These are phyloP conservation scores for Penicillium hordei DNA, from an alignment of 2,329 filamentous ascomycete species.

Conservation along the genomic window DNA sequence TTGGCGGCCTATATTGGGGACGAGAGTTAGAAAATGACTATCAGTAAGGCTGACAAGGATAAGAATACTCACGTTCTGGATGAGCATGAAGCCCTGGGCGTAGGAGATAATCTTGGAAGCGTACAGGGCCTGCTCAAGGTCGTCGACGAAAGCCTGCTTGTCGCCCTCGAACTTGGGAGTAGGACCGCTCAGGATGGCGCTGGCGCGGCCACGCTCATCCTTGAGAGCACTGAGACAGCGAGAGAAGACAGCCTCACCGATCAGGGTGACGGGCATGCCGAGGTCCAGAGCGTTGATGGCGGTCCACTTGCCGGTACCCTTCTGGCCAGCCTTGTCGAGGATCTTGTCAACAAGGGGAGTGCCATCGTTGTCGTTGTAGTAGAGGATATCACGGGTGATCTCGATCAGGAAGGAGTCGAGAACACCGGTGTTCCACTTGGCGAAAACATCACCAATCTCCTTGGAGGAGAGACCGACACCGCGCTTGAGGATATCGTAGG, in stretches of 20 bases:
- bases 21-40: constrained; percentile 1
- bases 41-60: neutral
- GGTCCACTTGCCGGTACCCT: constrained; percentile 99
- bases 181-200: constrained; percentile 75
- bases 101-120: constrained; percentile 99
- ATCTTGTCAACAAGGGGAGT: constrained; percentile 96
- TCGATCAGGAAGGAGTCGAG: constrained; percentile 99
- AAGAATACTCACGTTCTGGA: constrained; percentile 75
- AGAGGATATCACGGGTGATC: constrained; percentile 98
- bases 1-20: constrained; percentile 69
- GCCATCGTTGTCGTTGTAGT: constrained; percentile 95
- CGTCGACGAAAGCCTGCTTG: constrained; percentile 89
- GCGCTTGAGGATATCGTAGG: constrained; percentile 99
- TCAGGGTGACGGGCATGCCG: constrained; percentile 96
- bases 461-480: constrained; percentile 84
- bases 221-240: constrained; percentile 94
- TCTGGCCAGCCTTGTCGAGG: constrained; percentile 96
- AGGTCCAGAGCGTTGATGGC: constrained; percentile 98
- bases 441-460: constrained; percentile 93
- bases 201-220: constrained; percentile 82
- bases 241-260: constrained; percentile 93
- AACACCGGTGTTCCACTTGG: constrained; percentile 98
- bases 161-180: constrained; percentile 80
- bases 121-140: constrained; percentile 98
- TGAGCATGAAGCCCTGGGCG: constrained; percentile 99